phyloP scores from a whole-genome alignment of 108 stramenopile species.

The Nitzschia inconspicua region DNA sequence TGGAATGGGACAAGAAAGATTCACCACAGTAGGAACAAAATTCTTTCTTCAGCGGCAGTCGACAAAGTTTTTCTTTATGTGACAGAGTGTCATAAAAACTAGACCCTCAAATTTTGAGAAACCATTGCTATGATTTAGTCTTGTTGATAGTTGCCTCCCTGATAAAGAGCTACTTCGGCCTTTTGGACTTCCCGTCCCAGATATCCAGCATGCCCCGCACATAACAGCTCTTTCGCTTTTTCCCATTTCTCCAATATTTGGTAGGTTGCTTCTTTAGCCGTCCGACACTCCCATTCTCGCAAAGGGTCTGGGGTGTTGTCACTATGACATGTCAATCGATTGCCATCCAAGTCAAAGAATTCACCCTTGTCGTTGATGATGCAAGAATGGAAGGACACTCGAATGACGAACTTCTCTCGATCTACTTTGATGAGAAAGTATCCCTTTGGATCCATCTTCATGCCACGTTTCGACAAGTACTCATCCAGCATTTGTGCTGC shows the following conservation, averaged over 20 bases:
- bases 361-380: conserved; percentile 57
- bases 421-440: conserved; percentile 46
- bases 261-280: conserved; percentile 53
- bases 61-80: too few relatives aligned
- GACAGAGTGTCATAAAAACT: too few relatives aligned
- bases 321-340: conserved; percentile 35
- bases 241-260: conserved; percentile 48
- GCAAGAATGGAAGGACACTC: conserved; percentile 44
- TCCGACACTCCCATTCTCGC: conserved; percentile 37
- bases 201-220: conserved; percentile 50
- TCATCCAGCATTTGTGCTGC: conserved; percentile 27
- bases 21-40: too few relatives aligned
- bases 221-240: conserved; percentile 20
- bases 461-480: conserved; percentile 31
- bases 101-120: too few relatives aligned
- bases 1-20: too few relatives aligned
- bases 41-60: too few relatives aligned
- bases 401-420: conserved; percentile 16
- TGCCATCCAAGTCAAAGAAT: conserved; percentile 49
- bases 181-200: conserved; percentile 54
- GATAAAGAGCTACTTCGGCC: conserved; percentile 42
- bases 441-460: conserved; percentile 50
- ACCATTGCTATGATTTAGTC: too few relatives aligned
- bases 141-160: conserved; percentile 37
- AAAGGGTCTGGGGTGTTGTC: conserved; percentile 37